Evolutionary conservation across 345 rosid species (phyloP).

Genomic region (Melaleuca alternifolia): DNA sequence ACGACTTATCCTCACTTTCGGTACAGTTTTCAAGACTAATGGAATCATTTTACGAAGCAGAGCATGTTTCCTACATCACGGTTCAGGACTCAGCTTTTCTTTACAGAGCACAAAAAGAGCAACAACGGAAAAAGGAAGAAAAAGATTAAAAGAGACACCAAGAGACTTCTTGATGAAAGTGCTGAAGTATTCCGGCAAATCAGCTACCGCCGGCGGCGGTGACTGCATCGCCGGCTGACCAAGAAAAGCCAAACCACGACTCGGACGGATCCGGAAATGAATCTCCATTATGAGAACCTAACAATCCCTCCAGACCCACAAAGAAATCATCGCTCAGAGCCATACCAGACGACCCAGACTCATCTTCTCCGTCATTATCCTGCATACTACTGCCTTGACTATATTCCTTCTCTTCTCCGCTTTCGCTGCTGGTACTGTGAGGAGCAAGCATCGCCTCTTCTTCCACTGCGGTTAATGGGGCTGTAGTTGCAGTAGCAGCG

Average conservation of each 20-base stretch:
- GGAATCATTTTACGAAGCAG: background rate
- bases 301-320: constrained; percentile 53
- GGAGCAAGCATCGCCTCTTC: background rate
- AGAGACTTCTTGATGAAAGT: background rate
- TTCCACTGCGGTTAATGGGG: background rate
- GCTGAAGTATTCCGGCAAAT: background rate
- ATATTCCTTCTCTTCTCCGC: constrained; percentile 32
- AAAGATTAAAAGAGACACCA: background rate
- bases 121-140: too few species aligned
- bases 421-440: constrained; percentile 29
- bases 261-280: background rate
- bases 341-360: constrained; percentile 40
- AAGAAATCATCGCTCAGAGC: constrained; percentile 77
- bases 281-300: background rate
- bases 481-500: background rate
- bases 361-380: constrained; percentile 40
- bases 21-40: background rate
- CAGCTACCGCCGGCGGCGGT: constrained; percentile 17
- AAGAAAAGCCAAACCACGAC: constrained; percentile 9
- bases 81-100: background rate
- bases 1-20: background rate
- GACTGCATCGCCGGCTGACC: constrained; percentile 15
- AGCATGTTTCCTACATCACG: background rate
- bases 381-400: constrained; percentile 12
- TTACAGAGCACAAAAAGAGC: background rate